phyloP scores from a whole-genome alignment of 345 rosid genomes.

The Barbarea vulgaris region DNA sequence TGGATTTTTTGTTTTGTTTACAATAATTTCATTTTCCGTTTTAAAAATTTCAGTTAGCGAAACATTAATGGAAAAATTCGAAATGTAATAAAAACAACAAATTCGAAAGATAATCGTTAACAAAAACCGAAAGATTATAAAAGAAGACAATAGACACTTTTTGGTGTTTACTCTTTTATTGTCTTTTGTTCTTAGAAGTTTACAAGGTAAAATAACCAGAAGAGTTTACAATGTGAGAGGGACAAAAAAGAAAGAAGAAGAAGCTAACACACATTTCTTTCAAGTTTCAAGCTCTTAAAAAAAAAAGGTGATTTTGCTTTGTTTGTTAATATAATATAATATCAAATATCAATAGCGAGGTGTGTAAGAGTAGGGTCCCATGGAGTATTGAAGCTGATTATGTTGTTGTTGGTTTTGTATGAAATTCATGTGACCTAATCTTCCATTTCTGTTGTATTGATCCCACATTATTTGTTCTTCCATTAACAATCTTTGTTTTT shows the following conservation, averaged over 20 bases:
- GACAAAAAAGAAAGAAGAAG: neutral
- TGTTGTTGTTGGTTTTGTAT: constrained; percentile 30
- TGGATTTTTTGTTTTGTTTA: too few relatives aligned
- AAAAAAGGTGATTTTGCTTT: neutral
- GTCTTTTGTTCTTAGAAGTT: neutral
- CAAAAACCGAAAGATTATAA: neutral
- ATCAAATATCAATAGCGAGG: constrained; percentile 19
- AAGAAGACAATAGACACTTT: neutral
- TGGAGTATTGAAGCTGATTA: constrained; percentile 22
- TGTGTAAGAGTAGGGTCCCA: constrained; percentile 34
- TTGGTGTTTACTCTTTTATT: neutral
- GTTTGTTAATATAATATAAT: neutral
- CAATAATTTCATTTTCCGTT: too few relatives aligned
- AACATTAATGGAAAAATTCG: too few relatives aligned
- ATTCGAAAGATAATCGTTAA: neutral
- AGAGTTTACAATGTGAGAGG: constrained; percentile 13
- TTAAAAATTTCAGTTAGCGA: too few relatives aligned
- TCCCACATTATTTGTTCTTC: constrained; percentile 76
- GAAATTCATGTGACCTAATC: constrained; percentile 49
- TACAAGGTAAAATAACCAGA: neutral
- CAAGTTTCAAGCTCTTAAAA: neutral
- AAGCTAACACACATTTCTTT: neutral
- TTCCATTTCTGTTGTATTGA: constrained; percentile 61
- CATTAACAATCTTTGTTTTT: constrained; percentile 56
- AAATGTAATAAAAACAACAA: neutral